Conservation (phyloP, 2,329 filamentous ascomycete species). For the Pestalotiopsis sp. region DNA sequence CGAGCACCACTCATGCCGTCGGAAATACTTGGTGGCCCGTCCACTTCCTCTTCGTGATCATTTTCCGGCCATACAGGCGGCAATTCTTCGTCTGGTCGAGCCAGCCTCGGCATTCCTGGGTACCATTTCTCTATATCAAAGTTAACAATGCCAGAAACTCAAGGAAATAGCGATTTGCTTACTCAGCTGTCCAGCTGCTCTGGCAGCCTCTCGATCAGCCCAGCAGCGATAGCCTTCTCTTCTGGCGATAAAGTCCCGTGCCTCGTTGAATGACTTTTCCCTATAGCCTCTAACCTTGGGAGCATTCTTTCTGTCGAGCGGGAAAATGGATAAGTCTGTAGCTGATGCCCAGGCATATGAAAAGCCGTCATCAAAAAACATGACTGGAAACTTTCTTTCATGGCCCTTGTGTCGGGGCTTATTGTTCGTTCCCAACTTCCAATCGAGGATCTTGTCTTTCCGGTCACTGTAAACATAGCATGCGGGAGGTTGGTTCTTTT, state of each 20-base stretch:
- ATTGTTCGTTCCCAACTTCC: conserved; percentile 38
- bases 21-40: too few species aligned
- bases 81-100: background rate
- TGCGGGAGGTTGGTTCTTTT: conserved; percentile 24
- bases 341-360: conserved; percentile 29
- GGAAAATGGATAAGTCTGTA: conserved; percentile 23
- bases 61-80: background rate
- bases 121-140: background rate
- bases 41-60: background rate
- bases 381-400: conserved; percentile 41
- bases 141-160: background rate
- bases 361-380: conserved; percentile 37
- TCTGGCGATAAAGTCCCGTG: conserved; percentile 29
- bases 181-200: conserved; percentile 18
- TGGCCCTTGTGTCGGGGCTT: conserved; percentile 28
- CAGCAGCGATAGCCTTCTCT: conserved; percentile 27
- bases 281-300: conserved; percentile 19
- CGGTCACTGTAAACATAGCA: conserved; percentile 36
- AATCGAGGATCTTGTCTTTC: conserved; percentile 35
- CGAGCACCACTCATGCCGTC: too few species aligned
- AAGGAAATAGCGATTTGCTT: background rate
- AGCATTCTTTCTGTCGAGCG: conserved; percentile 21
- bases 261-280: conserved; percentile 22
- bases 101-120: background rate
- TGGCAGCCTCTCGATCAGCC: conserved; percentile 25